These are phyloP conservation scores for Papiliotrema fonsecae DNA, from an alignment of 1,284 basidiomycete species.

Conservation along the genomic window DNA sequence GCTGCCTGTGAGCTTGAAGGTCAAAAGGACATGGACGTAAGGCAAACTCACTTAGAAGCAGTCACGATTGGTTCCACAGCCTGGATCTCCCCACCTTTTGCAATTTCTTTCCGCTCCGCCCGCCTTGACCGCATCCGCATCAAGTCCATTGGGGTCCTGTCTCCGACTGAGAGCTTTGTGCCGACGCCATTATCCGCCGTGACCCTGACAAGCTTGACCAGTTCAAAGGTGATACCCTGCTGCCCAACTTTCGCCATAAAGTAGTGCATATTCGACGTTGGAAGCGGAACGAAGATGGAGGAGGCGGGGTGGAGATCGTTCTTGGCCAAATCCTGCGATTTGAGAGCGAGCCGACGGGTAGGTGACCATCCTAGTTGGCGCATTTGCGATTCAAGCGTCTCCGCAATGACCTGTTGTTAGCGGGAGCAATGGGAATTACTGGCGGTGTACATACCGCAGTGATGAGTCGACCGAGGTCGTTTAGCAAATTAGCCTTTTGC, in stretches of 20 bases:
- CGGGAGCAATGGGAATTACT: neutral
- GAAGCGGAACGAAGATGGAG: conserved; percentile 37
- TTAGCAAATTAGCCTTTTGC: conserved; percentile 26
- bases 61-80: too few species aligned
- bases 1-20: conserved; percentile 4
- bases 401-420: conserved; percentile 26
- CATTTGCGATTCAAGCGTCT: conserved; percentile 39
- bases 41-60: neutral
- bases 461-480: conserved; percentile 34
- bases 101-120: too few species aligned
- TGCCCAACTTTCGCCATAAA: conserved; percentile 33
- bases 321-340: conserved; percentile 35
- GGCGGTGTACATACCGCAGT: conserved; percentile 23
- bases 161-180: conserved; percentile 29
- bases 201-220: conserved; percentile 33
- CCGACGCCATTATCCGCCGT: conserved; percentile 32
- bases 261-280: conserved; percentile 31
- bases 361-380: conserved; percentile 35
- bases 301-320: conserved; percentile 35
- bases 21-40: neutral
- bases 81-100: too few species aligned
- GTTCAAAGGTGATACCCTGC: conserved; percentile 32
- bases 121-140: conserved; percentile 20
- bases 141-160: conserved; percentile 28
- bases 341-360: conserved; percentile 29